Percentiles rank a stretch among this genome's conserved stretches.
phyloP scores from a whole-genome alignment of 192 early-diverging fungal species.

The Backusella sp. region DNA sequence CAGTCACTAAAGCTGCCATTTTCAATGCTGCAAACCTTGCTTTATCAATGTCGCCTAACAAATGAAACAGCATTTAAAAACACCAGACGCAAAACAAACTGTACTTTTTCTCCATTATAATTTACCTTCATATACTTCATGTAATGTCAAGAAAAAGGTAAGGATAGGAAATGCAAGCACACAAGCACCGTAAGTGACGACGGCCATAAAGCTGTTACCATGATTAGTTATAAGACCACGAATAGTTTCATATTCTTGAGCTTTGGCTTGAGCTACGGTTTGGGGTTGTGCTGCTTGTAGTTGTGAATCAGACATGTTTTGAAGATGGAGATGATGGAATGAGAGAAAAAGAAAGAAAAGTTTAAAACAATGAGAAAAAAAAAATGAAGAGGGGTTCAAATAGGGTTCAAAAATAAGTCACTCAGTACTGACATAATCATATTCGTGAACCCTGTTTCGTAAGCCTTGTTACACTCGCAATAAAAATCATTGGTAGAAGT shows the following conservation, averaged over 20 bases:
- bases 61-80: background rate
- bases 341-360: background rate
- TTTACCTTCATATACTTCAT: conserved; percentile 45
- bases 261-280: background rate
- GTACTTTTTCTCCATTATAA: background rate
- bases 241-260: background rate
- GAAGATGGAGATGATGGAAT: background rate
- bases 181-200: conserved; percentile 39
- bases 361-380: background rate
- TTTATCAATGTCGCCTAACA: background rate
- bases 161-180: conserved; percentile 41
- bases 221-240: background rate
- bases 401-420: conserved; percentile 1
- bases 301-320: background rate
- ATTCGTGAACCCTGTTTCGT: background rate
- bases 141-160: conserved; percentile 41
- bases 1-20: background rate
- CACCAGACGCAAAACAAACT: background rate
- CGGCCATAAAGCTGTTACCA: background rate
- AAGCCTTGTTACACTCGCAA: background rate
- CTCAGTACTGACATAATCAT: background rate
- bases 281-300: background rate
- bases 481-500: background rate
- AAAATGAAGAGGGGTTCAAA: conserved; percentile 3
- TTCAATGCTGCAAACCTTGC: background rate